These are phyloP conservation scores for Trichoderma polysporum DNA, from an alignment of 2,329 filamentous ascomycete genomes.

Conservation along the genomic window DNA sequence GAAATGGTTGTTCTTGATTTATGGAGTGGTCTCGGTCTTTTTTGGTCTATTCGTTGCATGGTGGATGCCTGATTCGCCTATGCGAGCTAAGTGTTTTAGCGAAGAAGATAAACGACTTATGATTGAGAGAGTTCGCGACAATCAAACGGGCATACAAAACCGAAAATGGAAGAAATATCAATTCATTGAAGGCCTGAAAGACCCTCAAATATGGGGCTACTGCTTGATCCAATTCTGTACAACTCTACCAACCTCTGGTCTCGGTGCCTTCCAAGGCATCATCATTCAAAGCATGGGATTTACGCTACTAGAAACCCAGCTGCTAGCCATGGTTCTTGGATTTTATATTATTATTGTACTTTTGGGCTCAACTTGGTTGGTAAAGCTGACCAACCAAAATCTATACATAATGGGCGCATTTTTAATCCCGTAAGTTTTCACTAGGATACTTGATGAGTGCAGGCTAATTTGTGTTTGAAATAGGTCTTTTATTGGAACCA, in stretches of 20 bases:
- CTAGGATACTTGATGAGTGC: background rate
- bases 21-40: background rate
- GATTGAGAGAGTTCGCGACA: slow-evolving; percentile 16
- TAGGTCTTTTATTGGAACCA: slow-evolving; percentile 11
- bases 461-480: background rate
- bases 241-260: slow-evolving; percentile 5
- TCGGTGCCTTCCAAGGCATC: slow-evolving; percentile 14
- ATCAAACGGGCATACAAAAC: slow-evolving; percentile 12
- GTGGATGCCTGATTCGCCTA: slow-evolving; percentile 14
- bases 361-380: background rate
- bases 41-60: slow-evolving; percentile 10
- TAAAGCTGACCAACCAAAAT: background rate
- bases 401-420: slow-evolving; percentile 5
- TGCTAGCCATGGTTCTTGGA: slow-evolving; percentile 11
- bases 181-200: slow-evolving; percentile 10
- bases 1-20: slow-evolving; percentile 7
- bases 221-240: slow-evolving; percentile 7
- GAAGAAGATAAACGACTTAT: slow-evolving; percentile 13
- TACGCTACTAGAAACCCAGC: slow-evolving; percentile 2
- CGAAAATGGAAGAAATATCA: slow-evolving; percentile 10
- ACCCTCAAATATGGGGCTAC: slow-evolving; percentile 14
- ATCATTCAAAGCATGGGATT: slow-evolving; percentile 9
- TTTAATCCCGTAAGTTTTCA: background rate
- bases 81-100: slow-evolving; percentile 11
- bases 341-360: slow-evolving; percentile 12